A percentile compares a stretch with the other conserved stretches of the same genome.
Conservation (phyloP, 257 asterid genomes). For the Nicotiana benthamiana region DNA sequence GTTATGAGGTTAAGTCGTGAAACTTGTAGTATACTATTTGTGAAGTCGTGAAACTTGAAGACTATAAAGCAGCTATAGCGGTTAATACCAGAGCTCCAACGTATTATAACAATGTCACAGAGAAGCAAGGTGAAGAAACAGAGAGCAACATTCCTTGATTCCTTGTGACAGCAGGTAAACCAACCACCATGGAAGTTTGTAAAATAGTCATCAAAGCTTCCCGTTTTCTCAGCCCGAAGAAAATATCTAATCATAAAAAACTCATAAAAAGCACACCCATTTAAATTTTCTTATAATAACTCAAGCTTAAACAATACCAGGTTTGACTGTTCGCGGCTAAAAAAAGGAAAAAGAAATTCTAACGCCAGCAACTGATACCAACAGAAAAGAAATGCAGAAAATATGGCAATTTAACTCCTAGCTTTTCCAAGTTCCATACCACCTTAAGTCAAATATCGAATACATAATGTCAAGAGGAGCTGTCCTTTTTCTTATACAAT, state of each 20-base stretch:
- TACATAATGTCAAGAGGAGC: neutral
- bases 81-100: neutral
- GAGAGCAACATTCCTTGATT: neutral
- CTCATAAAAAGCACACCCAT: constrained; percentile 2
- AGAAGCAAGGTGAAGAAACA: neutral
- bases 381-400: neutral
- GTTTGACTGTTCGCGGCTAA: neutral
- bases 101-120: neutral
- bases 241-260: neutral
- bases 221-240: neutral
- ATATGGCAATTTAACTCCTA: neutral
- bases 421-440: neutral
- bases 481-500: neutral
- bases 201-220: neutral
- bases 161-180: neutral
- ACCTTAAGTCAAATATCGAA: neutral
- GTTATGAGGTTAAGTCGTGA: neutral
- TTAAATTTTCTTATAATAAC: neutral
- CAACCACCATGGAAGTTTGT: neutral
- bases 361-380: neutral
- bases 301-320: neutral
- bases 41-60: no score
- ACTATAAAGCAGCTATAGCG: no score
- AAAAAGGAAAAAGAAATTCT: neutral
- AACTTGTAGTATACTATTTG: no score